Conservation (phyloP, 805 yeast species). For the Starmera caribaea region DNA sequence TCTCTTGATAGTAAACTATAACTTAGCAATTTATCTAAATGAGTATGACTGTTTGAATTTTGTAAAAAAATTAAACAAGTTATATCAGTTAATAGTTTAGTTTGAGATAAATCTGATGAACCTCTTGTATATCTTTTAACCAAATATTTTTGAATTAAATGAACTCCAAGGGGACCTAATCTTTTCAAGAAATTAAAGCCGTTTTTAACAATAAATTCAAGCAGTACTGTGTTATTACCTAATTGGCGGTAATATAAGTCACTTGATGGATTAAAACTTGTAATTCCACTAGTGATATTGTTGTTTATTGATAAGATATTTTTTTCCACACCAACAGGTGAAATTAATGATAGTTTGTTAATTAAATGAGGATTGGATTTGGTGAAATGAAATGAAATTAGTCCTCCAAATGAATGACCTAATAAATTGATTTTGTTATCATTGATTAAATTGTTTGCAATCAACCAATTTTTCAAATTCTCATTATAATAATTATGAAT, state of each 20-base stretch:
- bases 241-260: constrained; percentile 17
- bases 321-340: constrained; percentile 76
- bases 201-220: constrained; percentile 20
- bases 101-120: constrained; percentile 6
- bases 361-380: constrained; percentile 46
- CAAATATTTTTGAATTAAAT: constrained; percentile 23
- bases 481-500: constrained; percentile 49
- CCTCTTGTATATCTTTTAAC: constrained; percentile 20
- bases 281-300: constrained; percentile 5
- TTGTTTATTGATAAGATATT: constrained; percentile 48
- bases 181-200: constrained; percentile 40
- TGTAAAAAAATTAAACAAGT: constrained; percentile 15
- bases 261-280: constrained; percentile 10
- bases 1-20: constrained; percentile 42
- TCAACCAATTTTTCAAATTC: constrained; percentile 60
- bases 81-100: constrained; percentile 12
- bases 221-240: constrained; percentile 13
- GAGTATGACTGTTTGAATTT: constrained; percentile 9
- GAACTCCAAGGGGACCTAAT: constrained; percentile 32
- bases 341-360: constrained; percentile 45
- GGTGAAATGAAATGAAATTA: constrained; percentile 56
- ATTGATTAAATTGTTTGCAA: constrained; percentile 33
- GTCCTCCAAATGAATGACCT: constrained; percentile 79
- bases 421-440: constrained; percentile 40
- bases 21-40: constrained; percentile 9